Conservation (phyloP, 805 yeast species). For the Candida ovalis region DNA sequence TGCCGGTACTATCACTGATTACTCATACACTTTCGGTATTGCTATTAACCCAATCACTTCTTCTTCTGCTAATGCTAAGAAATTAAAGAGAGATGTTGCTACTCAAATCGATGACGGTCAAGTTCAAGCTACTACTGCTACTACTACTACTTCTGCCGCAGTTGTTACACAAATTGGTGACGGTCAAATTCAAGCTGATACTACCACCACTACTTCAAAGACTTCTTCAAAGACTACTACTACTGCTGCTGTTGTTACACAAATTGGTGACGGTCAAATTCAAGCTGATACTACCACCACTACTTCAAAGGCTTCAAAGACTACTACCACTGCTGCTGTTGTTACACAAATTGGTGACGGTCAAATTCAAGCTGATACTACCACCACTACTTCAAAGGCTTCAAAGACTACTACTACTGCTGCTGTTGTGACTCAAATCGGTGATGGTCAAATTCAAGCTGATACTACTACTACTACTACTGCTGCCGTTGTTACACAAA, state of each 20-base stretch:
- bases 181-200: conserved; percentile 36
- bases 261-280: conserved; percentile 61
- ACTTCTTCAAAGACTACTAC: no score
- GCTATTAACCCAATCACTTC: conserved; percentile 57
- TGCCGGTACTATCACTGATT: conserved; percentile 54
- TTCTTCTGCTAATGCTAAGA: conserved; percentile 14
- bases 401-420: conserved; percentile 32
- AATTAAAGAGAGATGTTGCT: conserved; percentile 32
- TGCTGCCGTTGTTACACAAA: conserved; percentile 39
- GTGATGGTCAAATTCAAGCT: conserved; percentile 61
- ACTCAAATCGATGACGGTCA: conserved; percentile 55
- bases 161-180: conserved; percentile 44
- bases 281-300: conserved; percentile 37
- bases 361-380: conserved; percentile 35
- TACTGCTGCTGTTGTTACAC: conserved; percentile 43
- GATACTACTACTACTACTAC: conserved; percentile 31
- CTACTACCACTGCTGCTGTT: conserved; percentile 22
- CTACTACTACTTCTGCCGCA: conserved; percentile 36
- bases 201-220: conserved; percentile 24
- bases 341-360: conserved; percentile 38
- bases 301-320: conserved; percentile 28
- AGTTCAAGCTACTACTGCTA: conserved; percentile 44
- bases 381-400: conserved; percentile 32
- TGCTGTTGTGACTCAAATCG: conserved; percentile 49
- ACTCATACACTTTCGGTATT: conserved; percentile 63